These are phyloP conservation scores for Saccharomycopsis guyanensis DNA, from an alignment of 805 yeast genomes.

Conservation along the genomic window DNA sequence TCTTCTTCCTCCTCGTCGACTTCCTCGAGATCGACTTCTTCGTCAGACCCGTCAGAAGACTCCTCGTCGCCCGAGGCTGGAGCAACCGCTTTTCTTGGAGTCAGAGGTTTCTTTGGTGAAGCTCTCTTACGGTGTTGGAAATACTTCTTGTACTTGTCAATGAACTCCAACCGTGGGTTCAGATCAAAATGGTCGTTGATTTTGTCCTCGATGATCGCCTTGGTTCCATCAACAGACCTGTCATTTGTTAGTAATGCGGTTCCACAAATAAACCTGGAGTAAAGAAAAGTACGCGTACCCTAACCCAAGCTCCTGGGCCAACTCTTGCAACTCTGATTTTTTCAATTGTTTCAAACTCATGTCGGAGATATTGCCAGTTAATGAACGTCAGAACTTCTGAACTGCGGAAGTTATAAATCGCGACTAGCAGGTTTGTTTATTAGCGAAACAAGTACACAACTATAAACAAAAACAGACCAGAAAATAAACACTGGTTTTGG, in stretches of 20 bases:
- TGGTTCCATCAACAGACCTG: slow-evolving; percentile 27
- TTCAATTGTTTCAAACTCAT: slow-evolving; percentile 31
- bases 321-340: slow-evolving; percentile 31
- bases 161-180: slow-evolving; percentile 28
- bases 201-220: slow-evolving; percentile 27
- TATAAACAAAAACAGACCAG: background rate
- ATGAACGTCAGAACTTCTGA: too few relatives aligned
- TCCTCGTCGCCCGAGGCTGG: background rate
- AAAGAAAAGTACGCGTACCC: slow-evolving; percentile 25
- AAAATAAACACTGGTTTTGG: background rate
- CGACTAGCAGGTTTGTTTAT: too few relatives aligned
- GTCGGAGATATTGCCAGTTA: too few relatives aligned
- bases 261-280: slow-evolving; percentile 14
- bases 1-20: slow-evolving; percentile 14
- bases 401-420: too few relatives aligned
- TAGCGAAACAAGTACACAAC: too few relatives aligned
- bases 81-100: background rate
- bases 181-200: slow-evolving; percentile 25
- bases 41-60: background rate
- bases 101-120: slow-evolving; percentile 25
- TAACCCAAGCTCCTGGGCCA: slow-evolving; percentile 31
- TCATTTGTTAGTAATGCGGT: slow-evolving; percentile 14
- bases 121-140: slow-evolving; percentile 19
- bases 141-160: slow-evolving; percentile 23
- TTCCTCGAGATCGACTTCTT: slow-evolving; percentile 15